phyloP scores from a whole-genome alignment of 2,329 filamentous ascomycete genomes.

The Nemania bipapillata region DNA sequence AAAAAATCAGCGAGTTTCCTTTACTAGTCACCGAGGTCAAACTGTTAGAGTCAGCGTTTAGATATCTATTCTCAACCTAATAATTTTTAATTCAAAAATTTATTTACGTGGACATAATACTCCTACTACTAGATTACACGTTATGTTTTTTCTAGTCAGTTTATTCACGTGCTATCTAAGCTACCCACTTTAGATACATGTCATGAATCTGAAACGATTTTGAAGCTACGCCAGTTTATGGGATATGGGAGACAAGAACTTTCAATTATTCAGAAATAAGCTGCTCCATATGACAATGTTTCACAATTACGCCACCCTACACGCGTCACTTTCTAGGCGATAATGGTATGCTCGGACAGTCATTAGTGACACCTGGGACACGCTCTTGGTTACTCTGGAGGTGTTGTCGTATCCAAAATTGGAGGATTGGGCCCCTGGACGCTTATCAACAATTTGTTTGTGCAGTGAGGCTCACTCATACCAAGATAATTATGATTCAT shows the following conservation, averaged over 20 bases:
- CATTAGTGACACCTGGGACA: background rate
- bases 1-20: background rate
- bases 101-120: background rate
- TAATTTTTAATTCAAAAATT: background rate
- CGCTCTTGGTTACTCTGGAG: background rate
- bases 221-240: background rate
- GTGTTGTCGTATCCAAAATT: background rate
- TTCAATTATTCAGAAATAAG: background rate
- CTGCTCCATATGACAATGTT: background rate
- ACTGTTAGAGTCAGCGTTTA: background rate
- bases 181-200: background rate
- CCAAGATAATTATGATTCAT: background rate
- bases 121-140: background rate
- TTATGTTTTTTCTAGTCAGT: background rate
- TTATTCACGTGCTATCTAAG: background rate
- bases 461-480: constrained; percentile 8
- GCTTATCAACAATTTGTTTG: background rate
- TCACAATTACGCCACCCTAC: background rate
- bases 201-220: background rate
- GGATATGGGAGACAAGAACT: background rate
- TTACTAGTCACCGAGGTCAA: background rate
- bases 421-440: background rate
- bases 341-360: background rate
- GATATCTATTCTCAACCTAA: background rate
- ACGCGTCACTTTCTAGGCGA: background rate